These are phyloP conservation scores for Leccinellum rugosiceps DNA, from an alignment of 768 basidiomycete species.

Conservation along the genomic window DNA sequence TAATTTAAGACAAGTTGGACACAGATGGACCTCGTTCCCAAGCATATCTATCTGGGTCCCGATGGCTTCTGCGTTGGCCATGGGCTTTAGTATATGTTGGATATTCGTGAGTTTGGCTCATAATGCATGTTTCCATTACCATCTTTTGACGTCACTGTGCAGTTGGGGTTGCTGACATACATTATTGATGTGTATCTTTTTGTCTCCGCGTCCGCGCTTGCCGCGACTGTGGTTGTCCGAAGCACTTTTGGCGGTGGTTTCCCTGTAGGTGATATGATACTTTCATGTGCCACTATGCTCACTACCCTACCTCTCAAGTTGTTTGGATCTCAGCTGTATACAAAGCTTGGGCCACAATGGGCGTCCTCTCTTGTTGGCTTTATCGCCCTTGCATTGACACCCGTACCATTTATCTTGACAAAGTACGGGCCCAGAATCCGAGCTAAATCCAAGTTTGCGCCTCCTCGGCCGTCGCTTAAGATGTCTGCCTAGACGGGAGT, in stretches of 20 bases:
- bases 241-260: slow-evolving; percentile 53
- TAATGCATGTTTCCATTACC: neutral
- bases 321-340: slow-evolving; percentile 56
- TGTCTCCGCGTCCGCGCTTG: slow-evolving; percentile 55
- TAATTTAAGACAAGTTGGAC: neutral
- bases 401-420: slow-evolving; percentile 47
- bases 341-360: slow-evolving; percentile 48
- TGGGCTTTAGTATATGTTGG: slow-evolving; percentile 53
- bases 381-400: slow-evolving; percentile 48
- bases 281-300: neutral
- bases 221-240: slow-evolving; percentile 50
- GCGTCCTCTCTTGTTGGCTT: slow-evolving; percentile 57
- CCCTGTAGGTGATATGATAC: slow-evolving; percentile 25
- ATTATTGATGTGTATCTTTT: slow-evolving; percentile 58
- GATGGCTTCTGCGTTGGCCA: slow-evolving; percentile 43
- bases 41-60: slow-evolving; percentile 52
- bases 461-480: slow-evolving; percentile 20
- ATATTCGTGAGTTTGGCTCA: slow-evolving; percentile 45
- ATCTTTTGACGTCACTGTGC: neutral
- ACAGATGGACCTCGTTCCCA: slow-evolving; percentile 58
- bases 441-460: slow-evolving; percentile 42
- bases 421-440: slow-evolving; percentile 45
- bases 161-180: slow-evolving; percentile 58
- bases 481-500: slow-evolving; percentile 5
- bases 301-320: slow-evolving; percentile 25